A percentile compares a stretch with the other conserved stretches of the same genome.
These are phyloP conservation scores for Ceratocystiopsis sp. DNA, from an alignment of 2,329 filamentous ascomycete species.

Conservation along the genomic window DNA sequence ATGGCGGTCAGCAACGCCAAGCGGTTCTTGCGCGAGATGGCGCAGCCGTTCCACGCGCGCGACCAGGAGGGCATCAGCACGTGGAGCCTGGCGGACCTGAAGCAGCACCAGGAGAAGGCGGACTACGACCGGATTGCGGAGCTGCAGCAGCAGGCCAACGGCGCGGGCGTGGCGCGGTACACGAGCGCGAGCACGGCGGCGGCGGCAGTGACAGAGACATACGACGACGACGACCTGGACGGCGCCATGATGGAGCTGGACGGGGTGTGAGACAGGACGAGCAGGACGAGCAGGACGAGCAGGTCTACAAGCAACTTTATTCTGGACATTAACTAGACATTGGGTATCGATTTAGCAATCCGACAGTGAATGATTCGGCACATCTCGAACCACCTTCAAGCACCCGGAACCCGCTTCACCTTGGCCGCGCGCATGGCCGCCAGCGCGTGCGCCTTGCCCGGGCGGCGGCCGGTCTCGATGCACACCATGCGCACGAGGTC, in stretches of 20 bases:
- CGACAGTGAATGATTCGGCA: too few relatives aligned
- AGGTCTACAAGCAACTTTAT: too few relatives aligned
- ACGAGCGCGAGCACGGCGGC: conserved; percentile 12
- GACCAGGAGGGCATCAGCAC: conserved; percentile 67
- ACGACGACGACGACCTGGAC: conserved; percentile 32
- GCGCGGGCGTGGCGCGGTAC: conserved; percentile 9
- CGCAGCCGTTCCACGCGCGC: conserved; percentile 65
- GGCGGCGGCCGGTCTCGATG: conserved; percentile 62
- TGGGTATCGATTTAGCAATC: too few relatives aligned
- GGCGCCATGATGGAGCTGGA: conserved; percentile 24
- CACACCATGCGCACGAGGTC: conserved; percentile 89
- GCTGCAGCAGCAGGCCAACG: conserved; percentile 28
- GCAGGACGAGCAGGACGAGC: too few relatives aligned
- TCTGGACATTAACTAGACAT: too few relatives aligned
- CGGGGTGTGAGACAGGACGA: neutral
- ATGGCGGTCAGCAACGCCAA: conserved; percentile 84
- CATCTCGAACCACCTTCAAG: too few relatives aligned
- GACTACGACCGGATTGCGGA: conserved; percentile 51
- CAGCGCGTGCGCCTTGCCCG: conserved; percentile 45
- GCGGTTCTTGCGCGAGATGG: conserved; percentile 81
- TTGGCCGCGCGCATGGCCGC: conserved; percentile 43
- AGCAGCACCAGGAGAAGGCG: conserved; percentile 53
- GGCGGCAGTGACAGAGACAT: conserved; percentile 7
- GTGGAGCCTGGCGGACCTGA: conserved; percentile 51
- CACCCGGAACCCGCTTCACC: conserved; percentile 19